phyloP scores from a whole-genome alignment of 169 alveolate genomes.

The Miamiensis avidus region DNA sequence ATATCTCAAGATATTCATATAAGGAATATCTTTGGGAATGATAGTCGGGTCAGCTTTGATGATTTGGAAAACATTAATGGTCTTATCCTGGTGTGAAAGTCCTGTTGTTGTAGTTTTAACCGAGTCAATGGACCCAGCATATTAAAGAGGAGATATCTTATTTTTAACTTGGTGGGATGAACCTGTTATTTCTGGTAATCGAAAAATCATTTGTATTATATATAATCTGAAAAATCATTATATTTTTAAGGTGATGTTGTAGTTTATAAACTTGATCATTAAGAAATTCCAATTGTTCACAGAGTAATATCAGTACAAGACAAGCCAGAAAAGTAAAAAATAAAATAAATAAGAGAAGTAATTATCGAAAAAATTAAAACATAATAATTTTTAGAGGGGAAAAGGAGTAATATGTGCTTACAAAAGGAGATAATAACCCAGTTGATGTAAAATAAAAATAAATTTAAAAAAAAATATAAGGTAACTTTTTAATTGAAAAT shows the following conservation, averaged over 20 bases:
- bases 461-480: no score
- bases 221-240: background rate
- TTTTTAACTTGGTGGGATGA: slow-evolving; percentile 77
- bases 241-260: slow-evolving; percentile 74
- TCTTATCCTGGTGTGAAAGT: slow-evolving; percentile 84
- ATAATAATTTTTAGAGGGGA: no score
- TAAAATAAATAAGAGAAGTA: no score
- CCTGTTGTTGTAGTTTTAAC: slow-evolving; percentile 95
- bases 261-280: slow-evolving; percentile 87
- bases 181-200: slow-evolving; percentile 47
- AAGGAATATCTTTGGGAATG: slow-evolving; percentile 69
- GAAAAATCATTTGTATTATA: slow-evolving; percentile 18
- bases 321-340: slow-evolving; percentile 26
- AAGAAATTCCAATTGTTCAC: slow-evolving; percentile 95
- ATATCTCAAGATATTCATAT: slow-evolving; percentile 20
- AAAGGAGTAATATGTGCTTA: slow-evolving; percentile 83
- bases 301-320: slow-evolving; percentile 85
- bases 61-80: slow-evolving; percentile 93
- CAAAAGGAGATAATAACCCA: slow-evolving; percentile 95
- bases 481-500: no score
- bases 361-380: no score
- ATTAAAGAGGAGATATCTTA: slow-evolving; percentile 94
- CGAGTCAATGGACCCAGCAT: slow-evolving; percentile 96
- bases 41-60: slow-evolving; percentile 89
- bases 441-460: slow-evolving; percentile 62